These are phyloP conservation scores for Hibiscus trionum DNA, from an alignment of 345 rosid species.

Conservation along the genomic window DNA sequence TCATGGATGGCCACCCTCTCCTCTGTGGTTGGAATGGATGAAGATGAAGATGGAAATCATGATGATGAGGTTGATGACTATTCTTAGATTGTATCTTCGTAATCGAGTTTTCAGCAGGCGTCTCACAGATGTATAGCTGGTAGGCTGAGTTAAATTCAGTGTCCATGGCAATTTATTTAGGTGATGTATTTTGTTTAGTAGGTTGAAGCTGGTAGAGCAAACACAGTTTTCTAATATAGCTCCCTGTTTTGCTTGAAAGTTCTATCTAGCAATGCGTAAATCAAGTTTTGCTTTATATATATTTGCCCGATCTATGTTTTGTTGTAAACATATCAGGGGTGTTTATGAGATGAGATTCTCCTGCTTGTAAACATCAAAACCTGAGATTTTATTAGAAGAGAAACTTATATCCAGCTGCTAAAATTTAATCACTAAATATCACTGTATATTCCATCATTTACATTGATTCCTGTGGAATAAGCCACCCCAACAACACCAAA, in stretches of 20 bases:
- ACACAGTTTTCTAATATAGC: no score
- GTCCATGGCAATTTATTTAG: no score
- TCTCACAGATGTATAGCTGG: not conserved
- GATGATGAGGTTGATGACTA: slow-evolving; percentile 5
- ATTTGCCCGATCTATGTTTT: no score
- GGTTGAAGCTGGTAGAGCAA: no score
- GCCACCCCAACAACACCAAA: no score
- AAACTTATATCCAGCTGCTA: not conserved
- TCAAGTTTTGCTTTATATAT: no score
- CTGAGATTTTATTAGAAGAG: not conserved
- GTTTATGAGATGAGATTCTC: no score
- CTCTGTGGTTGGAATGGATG: slow-evolving; percentile 33
- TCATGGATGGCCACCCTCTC: slow-evolving; percentile 54
- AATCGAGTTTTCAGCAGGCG: not conserved
- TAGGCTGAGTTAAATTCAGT: not conserved
- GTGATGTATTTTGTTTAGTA: no score
- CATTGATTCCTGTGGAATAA: not conserved
- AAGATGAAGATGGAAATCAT: slow-evolving; percentile 11
- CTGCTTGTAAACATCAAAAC: not conserved
- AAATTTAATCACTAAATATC: not conserved
- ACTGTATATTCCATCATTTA: not conserved
- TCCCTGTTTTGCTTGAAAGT: no score
- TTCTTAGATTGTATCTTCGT: not conserved
- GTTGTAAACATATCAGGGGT: no score
- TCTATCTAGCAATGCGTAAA: no score